These are phyloP conservation scores for Vigna hirtella DNA, from an alignment of 306 rosid genomes.

Conservation along the genomic window DNA sequence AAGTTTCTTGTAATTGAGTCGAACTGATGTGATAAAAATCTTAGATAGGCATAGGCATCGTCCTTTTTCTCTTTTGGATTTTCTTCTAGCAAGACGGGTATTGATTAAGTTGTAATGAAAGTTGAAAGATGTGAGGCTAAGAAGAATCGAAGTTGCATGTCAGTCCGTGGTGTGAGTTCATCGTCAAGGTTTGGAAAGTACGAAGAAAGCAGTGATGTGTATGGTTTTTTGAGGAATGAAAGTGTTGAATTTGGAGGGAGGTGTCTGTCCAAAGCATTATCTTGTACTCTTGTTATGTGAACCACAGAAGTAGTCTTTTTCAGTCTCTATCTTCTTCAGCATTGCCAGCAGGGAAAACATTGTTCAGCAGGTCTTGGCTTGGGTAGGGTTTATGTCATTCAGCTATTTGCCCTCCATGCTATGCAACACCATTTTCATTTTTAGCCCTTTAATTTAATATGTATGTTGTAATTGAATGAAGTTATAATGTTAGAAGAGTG, in stretches of 20 bases:
- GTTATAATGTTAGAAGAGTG: not conserved
- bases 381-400: constrained; percentile 41
- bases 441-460: no score
- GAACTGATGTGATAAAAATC: not conserved
- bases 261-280: not conserved
- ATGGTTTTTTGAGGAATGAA: not conserved
- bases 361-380: constrained; percentile 10
- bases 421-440: constrained; percentile 49
- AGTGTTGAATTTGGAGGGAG: not conserved
- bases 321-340: constrained; percentile 35
- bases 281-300: not conserved
- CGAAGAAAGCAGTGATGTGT: not conserved
- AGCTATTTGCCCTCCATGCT: constrained; percentile 56
- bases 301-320: not conserved
- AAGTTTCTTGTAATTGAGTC: not conserved
- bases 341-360: constrained; percentile 45
- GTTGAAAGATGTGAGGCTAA: not conserved
- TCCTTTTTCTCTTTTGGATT: not conserved
- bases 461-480: not conserved
- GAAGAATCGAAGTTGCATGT: constrained; percentile 9
- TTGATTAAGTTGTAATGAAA: not conserved
- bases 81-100: not conserved
- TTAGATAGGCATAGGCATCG: not conserved
- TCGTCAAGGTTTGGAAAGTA: not conserved
- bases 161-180: not conserved